These are phyloP conservation scores for Lyophyllum shimeji DNA, from an alignment of 768 basidiomycete species.

Conservation along the genomic window DNA sequence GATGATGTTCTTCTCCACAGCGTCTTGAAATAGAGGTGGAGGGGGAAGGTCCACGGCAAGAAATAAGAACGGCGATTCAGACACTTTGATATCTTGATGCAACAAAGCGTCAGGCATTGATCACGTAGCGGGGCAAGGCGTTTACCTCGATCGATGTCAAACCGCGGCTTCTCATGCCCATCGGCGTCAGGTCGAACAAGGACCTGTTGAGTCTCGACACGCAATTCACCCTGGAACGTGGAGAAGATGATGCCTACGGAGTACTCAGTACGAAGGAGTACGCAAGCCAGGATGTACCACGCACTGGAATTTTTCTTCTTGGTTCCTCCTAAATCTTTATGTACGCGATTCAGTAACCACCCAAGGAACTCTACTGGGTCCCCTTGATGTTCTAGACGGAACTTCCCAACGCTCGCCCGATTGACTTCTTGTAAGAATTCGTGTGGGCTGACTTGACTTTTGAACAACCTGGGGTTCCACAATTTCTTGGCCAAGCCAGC, in stretches of 20 bases:
- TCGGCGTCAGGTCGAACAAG: conserved; percentile 77
- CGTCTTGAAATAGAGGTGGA: conserved; percentile 95
- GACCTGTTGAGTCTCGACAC: conserved; percentile 92
- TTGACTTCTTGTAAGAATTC: conserved; percentile 98
- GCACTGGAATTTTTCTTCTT: conserved; percentile 88
- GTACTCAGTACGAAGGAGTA: conserved; percentile 18
- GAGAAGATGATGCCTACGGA: conserved; percentile 82
- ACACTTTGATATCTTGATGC: conserved; percentile 77
- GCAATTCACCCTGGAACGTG: conserved; percentile 92
- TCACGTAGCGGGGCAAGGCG: conserved; percentile 9
- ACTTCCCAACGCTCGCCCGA: conserved; percentile 85
- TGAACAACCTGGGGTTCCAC: conserved; percentile 97
- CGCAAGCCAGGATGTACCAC: conserved; percentile 26
- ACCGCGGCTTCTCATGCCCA: conserved; percentile 79
- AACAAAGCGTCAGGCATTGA: conserved; percentile 3
- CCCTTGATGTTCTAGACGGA: conserved; percentile 90
- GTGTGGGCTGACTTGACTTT: conserved; percentile 98
- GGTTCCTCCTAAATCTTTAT: conserved; percentile 93
- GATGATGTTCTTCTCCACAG: conserved; percentile 97
- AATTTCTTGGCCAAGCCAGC: conserved; percentile 86
- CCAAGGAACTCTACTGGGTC: conserved; percentile 96
- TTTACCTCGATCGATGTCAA: conserved; percentile 92
- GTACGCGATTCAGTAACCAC: conserved; percentile 93
- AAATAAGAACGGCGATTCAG: conserved; percentile 90
- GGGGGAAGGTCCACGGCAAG: conserved; percentile 95